Base-by-base conservation (phyloP, 352 stramenopile genomes). In the Elongisporangium anandrum region DNA sequence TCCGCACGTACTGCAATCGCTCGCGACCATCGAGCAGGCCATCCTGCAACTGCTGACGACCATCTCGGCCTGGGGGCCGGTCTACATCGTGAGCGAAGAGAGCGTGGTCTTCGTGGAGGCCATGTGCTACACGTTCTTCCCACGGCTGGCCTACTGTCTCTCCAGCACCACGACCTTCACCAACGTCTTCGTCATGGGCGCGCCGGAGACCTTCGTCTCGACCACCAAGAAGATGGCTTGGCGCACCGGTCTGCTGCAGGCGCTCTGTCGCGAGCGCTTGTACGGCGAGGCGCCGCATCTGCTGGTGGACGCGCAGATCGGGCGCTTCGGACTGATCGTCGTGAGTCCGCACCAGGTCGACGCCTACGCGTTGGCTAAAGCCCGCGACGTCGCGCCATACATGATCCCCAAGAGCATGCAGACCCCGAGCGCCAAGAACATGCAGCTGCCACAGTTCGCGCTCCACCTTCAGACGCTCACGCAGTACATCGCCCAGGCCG, bases 81-180 rank as follows among this genome's bases (percentile, higher is more conserved):
- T 89, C 20, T 89, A 82, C 55, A 87, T 89, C 20, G 70, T 87
- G 6, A 87, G 79, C 47, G 77, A 89, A 41, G 71, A 89, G 52
- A 84, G 71, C 50, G 73, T 77, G 50, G 64, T 72, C 50, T 89
- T 86, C 41, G 73, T 89, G 6, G 79, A 89, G 63, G 70, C 67
- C 38, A 73, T 77, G 57, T 89, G 75, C 73, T 74, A 73, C 50
- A 65, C 71, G 7, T 85, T 89, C 50, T 89, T 89, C 59, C 79
- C 79, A 19, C 70, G 79, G 24, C 64, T 89, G 20, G 77, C 77
- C 21, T 89, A 75, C 63, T 89, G 77, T 39, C 72, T 89, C 10
- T 63, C 57, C 24, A 86, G 73, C 50, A 61, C 69, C 0, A 82
- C 69, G 7, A 67, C 66, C 7, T 76, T 89, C 59, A 73, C 75